These are phyloP conservation scores for Xylaria sp. DNA, from an alignment of 2,329 filamentous ascomycete genomes.

Conservation along the genomic window DNA sequence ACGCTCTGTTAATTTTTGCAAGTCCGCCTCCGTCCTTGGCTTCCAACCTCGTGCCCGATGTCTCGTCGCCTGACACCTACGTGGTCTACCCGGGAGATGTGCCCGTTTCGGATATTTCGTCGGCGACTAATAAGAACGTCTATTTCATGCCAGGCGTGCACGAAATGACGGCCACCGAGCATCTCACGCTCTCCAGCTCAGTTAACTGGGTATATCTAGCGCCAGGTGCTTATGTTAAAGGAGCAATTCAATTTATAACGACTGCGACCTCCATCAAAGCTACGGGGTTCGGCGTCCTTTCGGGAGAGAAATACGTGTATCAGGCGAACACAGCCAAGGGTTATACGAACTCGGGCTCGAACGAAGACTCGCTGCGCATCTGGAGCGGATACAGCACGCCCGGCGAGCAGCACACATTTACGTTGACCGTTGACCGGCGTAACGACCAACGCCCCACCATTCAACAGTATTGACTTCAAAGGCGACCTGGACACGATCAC, in stretches of 20 bases:
- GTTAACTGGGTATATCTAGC: constrained; percentile 26
- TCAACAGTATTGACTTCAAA: constrained; percentile 23
- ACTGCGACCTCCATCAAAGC: constrained; percentile 14
- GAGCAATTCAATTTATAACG: constrained; percentile 23
- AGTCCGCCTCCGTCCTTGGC: background rate
- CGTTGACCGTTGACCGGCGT: constrained; percentile 12
- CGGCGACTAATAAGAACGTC: constrained; percentile 7
- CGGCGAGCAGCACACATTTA: constrained; percentile 19
- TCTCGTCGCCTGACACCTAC: background rate
- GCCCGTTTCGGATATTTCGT: constrained; percentile 18
- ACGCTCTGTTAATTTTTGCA: constrained; percentile 12
- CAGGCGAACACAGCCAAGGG: constrained; percentile 23
- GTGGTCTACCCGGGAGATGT: constrained; percentile 24
- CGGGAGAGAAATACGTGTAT: constrained; percentile 27
- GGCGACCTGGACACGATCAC: constrained; percentile 12
- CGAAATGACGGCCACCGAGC: constrained; percentile 22
- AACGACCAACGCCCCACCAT: constrained; percentile 19
- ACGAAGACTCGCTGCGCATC: constrained; percentile 25
- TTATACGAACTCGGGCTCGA: constrained; percentile 20
- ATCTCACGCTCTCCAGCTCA: constrained; percentile 18
- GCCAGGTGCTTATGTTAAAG: constrained; percentile 24
- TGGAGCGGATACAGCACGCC: constrained; percentile 24
- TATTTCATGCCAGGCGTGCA: constrained; percentile 29
- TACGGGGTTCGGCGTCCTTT: constrained; percentile 23
- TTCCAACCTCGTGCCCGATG: background rate